A percentile compares a stretch with the other conserved stretches of the same genome.
phyloP scores from a whole-genome alignment of 2,329 filamentous ascomycete genomes.

The Epichloe baconii region DNA sequence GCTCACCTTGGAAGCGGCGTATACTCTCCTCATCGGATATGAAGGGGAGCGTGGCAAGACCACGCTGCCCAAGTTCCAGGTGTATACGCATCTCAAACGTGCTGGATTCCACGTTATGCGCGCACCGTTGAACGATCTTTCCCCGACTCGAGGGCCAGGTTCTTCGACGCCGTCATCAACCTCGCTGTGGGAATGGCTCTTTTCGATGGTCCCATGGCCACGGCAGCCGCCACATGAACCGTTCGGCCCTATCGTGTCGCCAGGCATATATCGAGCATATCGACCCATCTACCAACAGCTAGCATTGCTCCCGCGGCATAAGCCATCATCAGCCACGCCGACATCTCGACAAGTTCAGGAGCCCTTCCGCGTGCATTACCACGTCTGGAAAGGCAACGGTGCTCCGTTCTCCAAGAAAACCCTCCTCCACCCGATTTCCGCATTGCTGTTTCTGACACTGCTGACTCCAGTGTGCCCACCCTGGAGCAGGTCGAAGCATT shows the following conservation, averaged over 20 bases:
- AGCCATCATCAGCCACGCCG: constrained; percentile 29
- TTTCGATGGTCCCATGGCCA: constrained; percentile 29
- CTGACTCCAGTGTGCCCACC: constrained; percentile 57
- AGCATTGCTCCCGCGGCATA: constrained; percentile 58
- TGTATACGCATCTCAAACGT: constrained; percentile 75
- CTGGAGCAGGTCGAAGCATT: constrained; percentile 58
- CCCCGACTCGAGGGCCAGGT: neutral
- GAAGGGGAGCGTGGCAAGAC: constrained; percentile 49
- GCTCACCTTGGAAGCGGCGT: constrained; percentile 82
- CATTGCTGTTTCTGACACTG: constrained; percentile 68
- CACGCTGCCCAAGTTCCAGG: constrained; percentile 68
- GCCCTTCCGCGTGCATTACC: constrained; percentile 62
- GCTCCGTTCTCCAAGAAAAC: constrained; percentile 61
- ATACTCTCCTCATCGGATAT: constrained; percentile 67
- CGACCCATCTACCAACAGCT: constrained; percentile 64
- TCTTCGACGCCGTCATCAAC: constrained; percentile 9
- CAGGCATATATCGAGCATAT: constrained; percentile 54
- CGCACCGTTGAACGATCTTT: constrained; percentile 30
- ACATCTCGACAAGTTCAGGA: constrained; percentile 19
- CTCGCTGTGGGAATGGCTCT: constrained; percentile 39
- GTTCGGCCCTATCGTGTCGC: constrained; percentile 45
- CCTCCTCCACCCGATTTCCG: constrained; percentile 73
- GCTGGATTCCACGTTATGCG: constrained; percentile 71
- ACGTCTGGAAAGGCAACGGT: constrained; percentile 61
- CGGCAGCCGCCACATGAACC: constrained; percentile 16